These are phyloP conservation scores for Chlorella ohadii DNA, from an alignment of 139 green algal genomes.

Conservation along the genomic window DNA sequence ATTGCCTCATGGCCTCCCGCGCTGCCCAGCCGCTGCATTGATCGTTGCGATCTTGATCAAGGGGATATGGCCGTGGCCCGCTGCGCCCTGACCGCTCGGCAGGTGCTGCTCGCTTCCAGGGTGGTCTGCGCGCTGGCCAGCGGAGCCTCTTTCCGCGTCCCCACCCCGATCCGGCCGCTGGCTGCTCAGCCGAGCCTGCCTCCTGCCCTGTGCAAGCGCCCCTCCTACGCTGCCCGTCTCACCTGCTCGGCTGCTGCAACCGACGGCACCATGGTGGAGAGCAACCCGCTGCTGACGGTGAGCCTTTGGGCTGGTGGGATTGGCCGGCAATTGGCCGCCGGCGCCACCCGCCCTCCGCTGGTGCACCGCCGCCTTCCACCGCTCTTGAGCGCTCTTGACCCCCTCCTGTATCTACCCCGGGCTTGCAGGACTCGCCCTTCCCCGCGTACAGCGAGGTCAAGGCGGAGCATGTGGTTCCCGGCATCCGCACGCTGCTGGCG, in stretches of 20 bases:
- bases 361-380: neutral
- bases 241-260: neutral
- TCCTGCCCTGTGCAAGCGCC: too few relatives aligned
- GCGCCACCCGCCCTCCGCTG: neutral
- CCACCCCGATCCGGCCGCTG: too few relatives aligned
- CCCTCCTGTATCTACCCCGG: too few relatives aligned
- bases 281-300: conserved; percentile 34
- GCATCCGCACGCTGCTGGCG: conserved; percentile 78
- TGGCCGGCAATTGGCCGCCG: neutral
- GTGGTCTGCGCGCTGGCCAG: too few relatives aligned
- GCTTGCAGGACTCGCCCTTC: conserved; percentile 69
- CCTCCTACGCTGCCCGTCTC: neutral
- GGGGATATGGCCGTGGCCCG: too few relatives aligned
- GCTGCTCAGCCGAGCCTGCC: too few relatives aligned
- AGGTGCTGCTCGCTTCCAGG: too few relatives aligned
- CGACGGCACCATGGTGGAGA: conserved; percentile 24
- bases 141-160: too few relatives aligned
- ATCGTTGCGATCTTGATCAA: too few relatives aligned
- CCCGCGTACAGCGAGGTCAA: conserved; percentile 86
- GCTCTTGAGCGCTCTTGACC: neutral
- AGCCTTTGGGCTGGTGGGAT: neutral
- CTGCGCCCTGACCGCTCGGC: too few relatives aligned
- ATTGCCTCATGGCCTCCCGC: too few relatives aligned
- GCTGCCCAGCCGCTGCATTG: too few relatives aligned
- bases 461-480: conserved; percentile 92